Conservation (phyloP, 2,329 filamentous ascomycete genomes). For the Pseudogymnoascus sp. region DNA sequence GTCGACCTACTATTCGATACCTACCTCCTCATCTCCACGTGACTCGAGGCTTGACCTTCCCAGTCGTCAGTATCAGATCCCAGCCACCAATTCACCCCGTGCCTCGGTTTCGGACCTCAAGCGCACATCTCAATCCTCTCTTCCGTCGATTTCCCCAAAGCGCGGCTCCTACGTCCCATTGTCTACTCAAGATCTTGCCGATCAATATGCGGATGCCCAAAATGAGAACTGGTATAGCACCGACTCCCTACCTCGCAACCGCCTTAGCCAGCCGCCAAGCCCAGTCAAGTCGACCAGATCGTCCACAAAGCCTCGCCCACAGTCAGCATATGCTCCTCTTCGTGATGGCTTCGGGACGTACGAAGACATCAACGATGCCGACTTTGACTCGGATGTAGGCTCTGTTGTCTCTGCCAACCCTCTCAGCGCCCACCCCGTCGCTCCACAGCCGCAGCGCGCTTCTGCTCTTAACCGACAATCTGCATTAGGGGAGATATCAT, state of each 20-base stretch:
- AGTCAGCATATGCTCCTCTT: background rate
- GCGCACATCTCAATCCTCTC: constrained; percentile 35
- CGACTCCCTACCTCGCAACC: background rate
- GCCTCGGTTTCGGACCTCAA: constrained; percentile 41
- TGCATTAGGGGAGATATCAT: background rate
- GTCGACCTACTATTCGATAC: constrained; percentile 43
- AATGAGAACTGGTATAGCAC: constrained; percentile 9
- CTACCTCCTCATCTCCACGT: constrained; percentile 37
- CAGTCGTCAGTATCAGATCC: constrained; percentile 47
- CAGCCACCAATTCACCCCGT: constrained; percentile 37
- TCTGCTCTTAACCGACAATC: background rate
- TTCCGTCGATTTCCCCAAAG: background rate
- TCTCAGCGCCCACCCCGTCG: constrained; percentile 2
- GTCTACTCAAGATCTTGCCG: background rate
- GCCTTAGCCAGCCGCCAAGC: background rate
- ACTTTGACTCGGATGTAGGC: constrained; percentile 1
- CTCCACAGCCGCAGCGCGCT: background rate
- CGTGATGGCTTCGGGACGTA: constrained; percentile 4
- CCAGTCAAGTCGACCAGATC: background rate
- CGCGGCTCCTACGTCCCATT: background rate
- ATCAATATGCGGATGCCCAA: background rate
- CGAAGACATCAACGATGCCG: constrained; percentile 2
- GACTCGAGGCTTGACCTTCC: constrained; percentile 50
- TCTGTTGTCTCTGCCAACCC: background rate
- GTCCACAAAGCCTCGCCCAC: background rate